Evolutionary conservation across 352 stramenopile species (phyloP).

Genomic region (Phytophthora brassicae): DNA sequence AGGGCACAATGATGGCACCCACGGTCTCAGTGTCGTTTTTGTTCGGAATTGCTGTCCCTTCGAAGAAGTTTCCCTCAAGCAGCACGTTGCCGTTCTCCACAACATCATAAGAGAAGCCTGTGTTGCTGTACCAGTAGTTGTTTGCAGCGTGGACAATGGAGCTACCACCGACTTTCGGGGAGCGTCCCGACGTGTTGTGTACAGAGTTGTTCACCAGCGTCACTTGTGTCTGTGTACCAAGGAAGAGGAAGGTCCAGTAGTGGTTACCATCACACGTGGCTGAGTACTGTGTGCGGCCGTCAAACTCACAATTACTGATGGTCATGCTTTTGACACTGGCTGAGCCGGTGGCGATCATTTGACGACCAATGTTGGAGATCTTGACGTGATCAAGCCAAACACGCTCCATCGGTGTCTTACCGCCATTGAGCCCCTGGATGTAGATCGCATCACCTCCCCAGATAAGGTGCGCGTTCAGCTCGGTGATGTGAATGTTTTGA

Average conservation of each 20-base stretch:
- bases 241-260: conserved; percentile 48
- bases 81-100: conserved; percentile 36
- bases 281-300: conserved; percentile 41
- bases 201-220: conserved; percentile 41
- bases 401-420: conserved; percentile 26
- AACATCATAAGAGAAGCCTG: conserved; percentile 42
- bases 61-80: conserved; percentile 51
- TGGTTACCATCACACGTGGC: conserved; percentile 52
- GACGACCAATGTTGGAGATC: conserved; percentile 35
- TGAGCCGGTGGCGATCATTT: conserved; percentile 39
- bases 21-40: conserved; percentile 5
- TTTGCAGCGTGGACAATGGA: conserved; percentile 38
- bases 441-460: conserved; percentile 32
- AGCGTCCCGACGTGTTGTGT: conserved; percentile 43
- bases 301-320: conserved; percentile 54
- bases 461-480: conserved; percentile 45
- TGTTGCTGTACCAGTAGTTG: conserved; percentile 55
- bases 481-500: conserved; percentile 47
- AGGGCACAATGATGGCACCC: conserved; percentile 8
- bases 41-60: conserved; percentile 18
- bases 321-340: conserved; percentile 41
- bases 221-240: conserved; percentile 25
- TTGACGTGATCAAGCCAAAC: conserved; percentile 59
- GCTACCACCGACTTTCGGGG: conserved; percentile 31
- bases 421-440: conserved; percentile 28